Evolutionary conservation across 345 rosid species (phyloP).

Genomic region (Hibiscus tridactylites): DNA sequence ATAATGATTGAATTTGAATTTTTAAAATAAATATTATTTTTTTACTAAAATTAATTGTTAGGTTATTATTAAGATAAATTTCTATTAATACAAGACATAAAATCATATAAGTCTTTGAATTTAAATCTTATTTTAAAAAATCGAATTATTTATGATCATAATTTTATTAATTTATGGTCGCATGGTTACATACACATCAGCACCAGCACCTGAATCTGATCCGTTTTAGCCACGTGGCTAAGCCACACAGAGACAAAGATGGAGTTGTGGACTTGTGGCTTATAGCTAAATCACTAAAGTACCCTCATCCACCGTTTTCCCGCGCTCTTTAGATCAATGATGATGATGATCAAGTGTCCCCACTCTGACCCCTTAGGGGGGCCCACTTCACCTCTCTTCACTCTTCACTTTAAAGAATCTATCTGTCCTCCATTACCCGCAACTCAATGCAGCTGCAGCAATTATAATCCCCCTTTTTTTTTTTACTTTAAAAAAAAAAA

Average conservation of each 20-base stretch:
- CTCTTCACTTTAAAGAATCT: slow-evolving; percentile 25
- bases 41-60: too few species aligned
- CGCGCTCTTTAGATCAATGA: slow-evolving; percentile 16
- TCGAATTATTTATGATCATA: too few species aligned
- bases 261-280: background rate
- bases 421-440: slow-evolving; percentile 61
- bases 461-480: background rate
- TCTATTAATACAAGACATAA: too few species aligned
- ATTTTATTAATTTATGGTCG: too few species aligned
- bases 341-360: slow-evolving; percentile 7
- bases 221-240: background rate
- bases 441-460: slow-evolving; percentile 32
- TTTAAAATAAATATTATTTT: too few species aligned
- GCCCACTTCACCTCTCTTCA: slow-evolving; percentile 9
- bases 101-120: too few species aligned
- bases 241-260: background rate
- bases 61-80: too few species aligned
- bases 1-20: too few species aligned
- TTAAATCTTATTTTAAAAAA: too few species aligned
- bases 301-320: slow-evolving; percentile 9
- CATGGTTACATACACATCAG: background rate
- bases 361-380: background rate
- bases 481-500: too few species aligned
- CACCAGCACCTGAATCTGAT: background rate
- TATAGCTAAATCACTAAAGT: background rate